phyloP scores from a whole-genome alignment of 1,139 yeast genomes.

The Scheffersomyces cryptocercus region DNA sequence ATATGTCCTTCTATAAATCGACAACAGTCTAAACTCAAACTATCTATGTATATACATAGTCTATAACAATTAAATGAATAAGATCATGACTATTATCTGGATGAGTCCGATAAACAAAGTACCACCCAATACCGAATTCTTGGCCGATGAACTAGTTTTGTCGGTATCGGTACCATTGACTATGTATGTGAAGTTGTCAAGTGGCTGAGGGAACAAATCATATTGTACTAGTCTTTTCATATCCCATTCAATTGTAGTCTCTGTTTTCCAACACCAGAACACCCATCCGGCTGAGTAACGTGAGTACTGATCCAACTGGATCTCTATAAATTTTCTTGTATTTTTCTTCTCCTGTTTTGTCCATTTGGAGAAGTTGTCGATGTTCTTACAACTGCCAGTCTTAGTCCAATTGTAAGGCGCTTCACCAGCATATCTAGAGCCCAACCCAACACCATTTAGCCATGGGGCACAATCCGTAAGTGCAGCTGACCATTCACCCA shows the following conservation, averaged over 20 bases:
- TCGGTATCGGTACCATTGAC: slow-evolving; percentile 37
- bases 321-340: slow-evolving; percentile 50
- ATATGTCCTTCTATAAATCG: no score
- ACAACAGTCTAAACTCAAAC: no score
- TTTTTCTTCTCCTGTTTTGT: slow-evolving; percentile 37
- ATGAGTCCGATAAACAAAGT: no score
- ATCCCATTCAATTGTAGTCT: slow-evolving; percentile 64
- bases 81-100: no score
- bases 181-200: slow-evolving; percentile 44
- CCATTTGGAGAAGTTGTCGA: slow-evolving; percentile 39
- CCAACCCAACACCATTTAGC: slow-evolving; percentile 62
- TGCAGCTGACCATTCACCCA: slow-evolving; percentile 70
- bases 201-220: slow-evolving; percentile 62
- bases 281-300: slow-evolving; percentile 55
- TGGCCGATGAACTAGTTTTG: no score
- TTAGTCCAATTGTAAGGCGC: slow-evolving; percentile 36
- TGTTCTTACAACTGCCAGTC: slow-evolving; percentile 30
- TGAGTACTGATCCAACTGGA: slow-evolving; percentile 48
- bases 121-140: no score
- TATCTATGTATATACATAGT: no score
- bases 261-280: slow-evolving; percentile 72
- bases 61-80: no score
- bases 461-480: slow-evolving; percentile 67
- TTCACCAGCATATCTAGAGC: slow-evolving; percentile 57
- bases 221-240: slow-evolving; percentile 49